Percentiles rank a stretch among this genome's conserved stretches.
Conservation (phyloP, 192 early-diverging fungal genomes). For the Geosiphon pyriformis region DNA sequence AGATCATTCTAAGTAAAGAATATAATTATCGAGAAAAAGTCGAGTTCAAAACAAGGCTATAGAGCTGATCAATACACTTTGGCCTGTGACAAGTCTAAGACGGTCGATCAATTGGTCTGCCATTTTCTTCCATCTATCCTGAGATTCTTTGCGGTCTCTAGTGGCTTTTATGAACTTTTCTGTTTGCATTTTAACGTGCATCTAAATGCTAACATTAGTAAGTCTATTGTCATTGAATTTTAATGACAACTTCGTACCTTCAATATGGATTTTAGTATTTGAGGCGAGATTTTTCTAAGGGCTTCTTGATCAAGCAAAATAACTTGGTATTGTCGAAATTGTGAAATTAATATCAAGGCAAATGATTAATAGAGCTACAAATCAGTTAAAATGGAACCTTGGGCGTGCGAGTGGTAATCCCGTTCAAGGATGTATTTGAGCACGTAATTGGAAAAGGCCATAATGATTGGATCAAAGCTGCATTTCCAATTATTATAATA, state of each 20-base stretch:
- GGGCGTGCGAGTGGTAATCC: neutral
- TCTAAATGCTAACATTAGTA: neutral
- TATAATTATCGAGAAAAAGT: too few species aligned
- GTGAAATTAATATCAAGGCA: neutral
- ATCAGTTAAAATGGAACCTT: neutral
- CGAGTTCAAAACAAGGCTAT: too few species aligned
- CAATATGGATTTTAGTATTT: conserved; percentile 1
- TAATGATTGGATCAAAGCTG: conserved; percentile 5
- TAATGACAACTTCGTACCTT: neutral
- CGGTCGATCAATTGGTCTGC: neutral
- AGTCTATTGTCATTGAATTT: neutral
- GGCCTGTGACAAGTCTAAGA: neutral
- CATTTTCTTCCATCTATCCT: neutral
- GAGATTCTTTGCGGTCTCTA: neutral
- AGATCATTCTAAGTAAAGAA: neutral
- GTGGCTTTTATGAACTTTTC: conserved; percentile 4
- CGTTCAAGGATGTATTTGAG: neutral
- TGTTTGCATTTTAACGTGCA: conserved; percentile 12
- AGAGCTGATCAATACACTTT: conserved; percentile 1
- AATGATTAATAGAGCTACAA: neutral
- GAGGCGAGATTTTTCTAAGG: neutral
- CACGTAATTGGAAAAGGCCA: conserved; percentile 13
- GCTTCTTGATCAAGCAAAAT: neutral
- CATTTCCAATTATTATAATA: neutral
- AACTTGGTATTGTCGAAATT: neutral